Evolutionary conservation across 164 flowering plant genomes (phyloP), one percentile per base, ranked within the genome.

Genomic region (Paratinospora sagittata): DNA sequence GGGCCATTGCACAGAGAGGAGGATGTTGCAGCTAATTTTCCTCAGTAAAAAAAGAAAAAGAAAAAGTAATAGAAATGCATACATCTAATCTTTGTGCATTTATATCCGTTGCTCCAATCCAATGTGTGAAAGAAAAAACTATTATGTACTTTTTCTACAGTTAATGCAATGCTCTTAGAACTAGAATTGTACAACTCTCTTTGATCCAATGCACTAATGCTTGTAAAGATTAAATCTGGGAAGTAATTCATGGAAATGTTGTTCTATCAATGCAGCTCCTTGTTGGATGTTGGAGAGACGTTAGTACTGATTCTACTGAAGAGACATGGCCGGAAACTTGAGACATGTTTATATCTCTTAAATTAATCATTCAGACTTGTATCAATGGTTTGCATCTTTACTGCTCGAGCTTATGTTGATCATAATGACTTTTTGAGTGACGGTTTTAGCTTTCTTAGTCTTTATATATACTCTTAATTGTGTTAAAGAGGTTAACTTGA

Each of bases 21-120:
- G 92, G 87, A 70, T 91, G 97, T 65, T 91, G 94, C 81, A 74
- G 78, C 77, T 91, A 75, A 86, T 69, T 8, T n/a, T 55, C 61
- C 61, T 8, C 49, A 16, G 3, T n/a, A 52, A 21, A 21, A 21
- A 52, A 52, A 52, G n/a, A 30, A 21, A 41, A 73, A 75, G 19
- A 11, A 12, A 37, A 26, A 12, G 8, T 2, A 23, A 6, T 13
- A 60, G 21, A 60, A 39, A 58, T 3, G n/a, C 3, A 1, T 10
- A 26, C 43, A 10, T 24, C 43, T 2, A 17, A 26, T 16, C 43
- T 6, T n/a, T 36, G 30, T 24, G 52, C 64, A 30, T 69, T 47
- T 19, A 49, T 49, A 17, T 49, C 16, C 16, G 57, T 8, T 41
- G 13, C 45, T 52, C 60, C 19, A 52, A 17, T 19, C 24, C 61